A percentile compares a stretch with the other conserved stretches of the same genome.
Conservation (phyloP, 2,329 filamentous ascomycete species). For the Colletotrichum sp. region DNA sequence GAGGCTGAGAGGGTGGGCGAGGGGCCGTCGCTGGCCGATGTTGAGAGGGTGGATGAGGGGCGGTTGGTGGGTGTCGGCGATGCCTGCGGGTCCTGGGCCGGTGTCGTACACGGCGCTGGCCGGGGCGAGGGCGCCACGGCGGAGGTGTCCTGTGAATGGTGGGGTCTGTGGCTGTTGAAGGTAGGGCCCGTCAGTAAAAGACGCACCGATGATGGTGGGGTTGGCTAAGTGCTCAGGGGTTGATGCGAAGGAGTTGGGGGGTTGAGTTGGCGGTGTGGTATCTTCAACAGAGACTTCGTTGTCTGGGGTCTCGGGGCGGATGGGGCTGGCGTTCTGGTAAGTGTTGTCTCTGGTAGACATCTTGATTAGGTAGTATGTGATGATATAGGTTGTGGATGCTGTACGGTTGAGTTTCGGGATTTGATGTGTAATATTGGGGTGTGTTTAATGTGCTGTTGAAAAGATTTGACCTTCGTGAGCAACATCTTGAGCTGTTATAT, state of each 20-base stretch:
- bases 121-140: not conserved
- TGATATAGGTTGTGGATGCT: rapidly evolving
- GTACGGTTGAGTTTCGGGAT: rapidly evolving
- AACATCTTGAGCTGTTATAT: not conserved
- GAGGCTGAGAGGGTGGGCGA: not conserved
- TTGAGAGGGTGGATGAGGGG: not conserved
- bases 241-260: not conserved
- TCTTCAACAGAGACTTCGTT: not conserved
- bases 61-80: not conserved
- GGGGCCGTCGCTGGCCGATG: not conserved
- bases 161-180: not conserved
- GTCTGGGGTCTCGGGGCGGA: not conserved
- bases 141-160: not conserved
- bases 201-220: not conserved
- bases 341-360: not conserved
- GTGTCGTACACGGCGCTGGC: not conserved
- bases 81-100: not conserved
- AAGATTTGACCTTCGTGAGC: not conserved
- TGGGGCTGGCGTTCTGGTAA: not conserved
- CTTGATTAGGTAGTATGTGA: rapidly evolving
- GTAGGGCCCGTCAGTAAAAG: not conserved
- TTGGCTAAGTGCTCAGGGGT: not conserved
- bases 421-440: rapidly evolving
- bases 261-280: not conserved
- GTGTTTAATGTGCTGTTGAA: not conserved